Percentiles rank a stretch among this genome's conserved stretches.
Conservation (phyloP, 768 basidiomycete species). For the Multifurca ochricompacta region DNA sequence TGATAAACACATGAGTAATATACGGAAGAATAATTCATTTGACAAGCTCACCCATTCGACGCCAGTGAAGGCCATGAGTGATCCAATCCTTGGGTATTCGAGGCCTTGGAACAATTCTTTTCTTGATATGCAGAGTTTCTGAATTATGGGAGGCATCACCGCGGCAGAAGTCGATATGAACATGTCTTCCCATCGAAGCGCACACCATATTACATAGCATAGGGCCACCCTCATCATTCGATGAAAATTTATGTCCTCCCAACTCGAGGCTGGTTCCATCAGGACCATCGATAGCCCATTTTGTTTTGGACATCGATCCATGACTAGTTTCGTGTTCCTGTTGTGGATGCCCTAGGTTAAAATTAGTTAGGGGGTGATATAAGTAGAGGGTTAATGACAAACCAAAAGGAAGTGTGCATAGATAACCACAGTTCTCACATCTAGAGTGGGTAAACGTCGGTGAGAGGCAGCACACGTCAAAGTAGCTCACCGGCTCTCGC, state of each 20-base stretch:
- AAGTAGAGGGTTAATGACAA: background rate
- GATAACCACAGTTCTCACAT: too few relatives aligned
- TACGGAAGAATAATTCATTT: background rate
- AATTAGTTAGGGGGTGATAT: background rate
- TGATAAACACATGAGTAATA: slow-evolving; percentile 18
- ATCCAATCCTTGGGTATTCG: slow-evolving; percentile 43
- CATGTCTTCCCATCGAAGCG: slow-evolving; percentile 45
- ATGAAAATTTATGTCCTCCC: slow-evolving; percentile 45
- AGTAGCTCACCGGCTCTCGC: slow-evolving; percentile 38
- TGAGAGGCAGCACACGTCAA: background rate
- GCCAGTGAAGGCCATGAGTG: slow-evolving; percentile 45
- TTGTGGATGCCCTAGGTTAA: slow-evolving; percentile 42
- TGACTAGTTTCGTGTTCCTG: slow-evolving; percentile 55
- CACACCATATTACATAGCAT: slow-evolving; percentile 56
- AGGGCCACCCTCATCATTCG: slow-evolving; percentile 49
- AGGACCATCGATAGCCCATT: slow-evolving; percentile 49
- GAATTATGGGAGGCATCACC: slow-evolving; percentile 35
- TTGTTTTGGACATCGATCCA: slow-evolving; percentile 51
- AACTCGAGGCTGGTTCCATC: slow-evolving; percentile 44
- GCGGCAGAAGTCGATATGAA: slow-evolving; percentile 50
- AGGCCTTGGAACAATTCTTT: slow-evolving; percentile 39
- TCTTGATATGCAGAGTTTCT: slow-evolving; percentile 39
- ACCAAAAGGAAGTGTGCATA: slow-evolving; percentile 50
- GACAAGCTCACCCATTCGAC: too few relatives aligned
- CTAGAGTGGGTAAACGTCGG: slow-evolving; percentile 24